Conservation (phyloP, 2,329 filamentous ascomycete species). For the Lecanicillium sp. region DNA sequence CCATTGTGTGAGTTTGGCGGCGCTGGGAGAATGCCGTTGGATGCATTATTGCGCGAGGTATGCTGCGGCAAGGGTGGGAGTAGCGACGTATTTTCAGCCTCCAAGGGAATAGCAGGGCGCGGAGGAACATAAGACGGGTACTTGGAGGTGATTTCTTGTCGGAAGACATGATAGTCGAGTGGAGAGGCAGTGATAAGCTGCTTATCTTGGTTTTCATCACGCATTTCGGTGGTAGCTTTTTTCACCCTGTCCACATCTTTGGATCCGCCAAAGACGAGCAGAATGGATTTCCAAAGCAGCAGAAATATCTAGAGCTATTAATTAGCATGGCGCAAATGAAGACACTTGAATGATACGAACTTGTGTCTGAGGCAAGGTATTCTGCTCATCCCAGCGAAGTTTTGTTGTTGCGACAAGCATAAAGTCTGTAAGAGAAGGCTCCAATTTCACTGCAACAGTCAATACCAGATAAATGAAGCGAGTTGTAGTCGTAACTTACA, state of each 20-base stretch:
- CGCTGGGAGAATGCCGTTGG: slow-evolving; percentile 53
- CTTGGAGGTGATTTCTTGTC: slow-evolving; percentile 94
- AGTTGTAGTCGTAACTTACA: slow-evolving; percentile 31
- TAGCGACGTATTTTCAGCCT: slow-evolving; percentile 84
- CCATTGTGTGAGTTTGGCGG: slow-evolving; percentile 46
- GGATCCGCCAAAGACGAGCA: slow-evolving; percentile 77
- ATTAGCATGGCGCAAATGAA: too few species aligned
- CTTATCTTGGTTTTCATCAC: slow-evolving; percentile 52
- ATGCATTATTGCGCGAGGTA: slow-evolving; percentile 49
- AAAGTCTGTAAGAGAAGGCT: slow-evolving; percentile 62
- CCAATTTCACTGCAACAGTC: slow-evolving; percentile 39
- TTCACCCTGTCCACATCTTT: slow-evolving; percentile 68
- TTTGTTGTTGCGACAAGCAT: slow-evolving; percentile 62
- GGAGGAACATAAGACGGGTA: slow-evolving; percentile 95
- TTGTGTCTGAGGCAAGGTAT: slow-evolving; percentile 52
- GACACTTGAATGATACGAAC: slow-evolving; percentile 30
- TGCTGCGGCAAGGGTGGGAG: slow-evolving; percentile 77
- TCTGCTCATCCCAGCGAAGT: slow-evolving; percentile 65
- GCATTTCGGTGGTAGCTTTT: slow-evolving; percentile 55
- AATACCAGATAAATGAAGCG: slow-evolving; percentile 3
- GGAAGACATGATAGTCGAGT: slow-evolving; percentile 90
- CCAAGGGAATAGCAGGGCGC: slow-evolving; percentile 70
- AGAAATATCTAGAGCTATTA: slow-evolving; percentile 53
- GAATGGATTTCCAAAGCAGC: slow-evolving; percentile 83
- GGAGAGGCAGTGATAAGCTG: slow-evolving; percentile 88